phyloP scores from a whole-genome alignment of 352 stramenopile species.

The Pythium guiyangense region DNA sequence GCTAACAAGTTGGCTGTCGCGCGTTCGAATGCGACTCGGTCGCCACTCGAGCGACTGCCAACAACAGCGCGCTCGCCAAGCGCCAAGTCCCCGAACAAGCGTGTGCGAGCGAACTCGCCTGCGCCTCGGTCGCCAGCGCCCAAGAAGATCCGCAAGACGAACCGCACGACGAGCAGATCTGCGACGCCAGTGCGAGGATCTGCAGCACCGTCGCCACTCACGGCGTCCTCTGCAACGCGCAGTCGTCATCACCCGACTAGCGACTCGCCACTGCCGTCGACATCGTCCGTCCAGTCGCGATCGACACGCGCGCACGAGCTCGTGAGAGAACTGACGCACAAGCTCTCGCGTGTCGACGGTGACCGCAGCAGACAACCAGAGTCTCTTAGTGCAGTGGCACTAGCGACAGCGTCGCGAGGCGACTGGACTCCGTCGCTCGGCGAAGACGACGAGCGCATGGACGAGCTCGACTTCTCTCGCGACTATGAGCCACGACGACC shows the following conservation, averaged over 20 bases:
- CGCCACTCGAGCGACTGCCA: background rate
- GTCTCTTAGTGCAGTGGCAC: background rate
- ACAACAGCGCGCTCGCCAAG: background rate
- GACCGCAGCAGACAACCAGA: background rate
- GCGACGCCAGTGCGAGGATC: background rate
- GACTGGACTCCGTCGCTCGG: background rate
- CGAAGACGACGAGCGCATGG: background rate
- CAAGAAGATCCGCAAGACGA: background rate
- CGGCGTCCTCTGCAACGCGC: background rate
- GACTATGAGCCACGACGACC: background rate
- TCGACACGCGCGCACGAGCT: background rate
- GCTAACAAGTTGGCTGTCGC: background rate
- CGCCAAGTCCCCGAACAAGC: background rate
- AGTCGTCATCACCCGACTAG: background rate
- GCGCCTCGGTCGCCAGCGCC: too few relatives aligned
- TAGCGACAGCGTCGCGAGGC: too few relatives aligned
- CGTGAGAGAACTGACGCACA: slow-evolving; percentile 3
- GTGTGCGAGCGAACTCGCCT: background rate
- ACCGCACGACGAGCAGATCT: background rate
- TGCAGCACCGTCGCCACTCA: background rate
- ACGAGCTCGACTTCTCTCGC: slow-evolving; percentile 6
- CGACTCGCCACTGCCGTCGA: background rate
- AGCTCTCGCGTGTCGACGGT: slow-evolving; percentile 4
- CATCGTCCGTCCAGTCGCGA: background rate
- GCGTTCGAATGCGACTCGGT: background rate